phyloP scores from a whole-genome alignment of 495 filamentous ascomycete species.

The Penicillium soppii region DNA sequence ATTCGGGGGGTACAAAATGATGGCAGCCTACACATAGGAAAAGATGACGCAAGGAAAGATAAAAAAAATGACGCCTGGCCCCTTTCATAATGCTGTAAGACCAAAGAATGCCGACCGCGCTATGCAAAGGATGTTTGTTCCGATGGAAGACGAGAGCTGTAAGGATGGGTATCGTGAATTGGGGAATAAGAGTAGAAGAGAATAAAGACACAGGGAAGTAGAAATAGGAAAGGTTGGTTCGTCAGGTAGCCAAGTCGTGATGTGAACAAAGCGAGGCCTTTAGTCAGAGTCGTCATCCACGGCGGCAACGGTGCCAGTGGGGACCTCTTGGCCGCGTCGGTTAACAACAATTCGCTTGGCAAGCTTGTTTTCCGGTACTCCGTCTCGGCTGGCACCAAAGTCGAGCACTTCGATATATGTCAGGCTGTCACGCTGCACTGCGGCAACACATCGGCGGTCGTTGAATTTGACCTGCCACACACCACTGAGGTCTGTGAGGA shows the following conservation, averaged over 20 bases:
- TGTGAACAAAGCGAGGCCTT: slow-evolving; percentile 21
- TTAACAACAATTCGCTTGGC: slow-evolving; percentile 82
- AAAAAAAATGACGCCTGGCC: slow-evolving; percentile 35
- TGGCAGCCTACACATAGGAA: slow-evolving; percentile 6
- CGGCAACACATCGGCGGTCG: slow-evolving; percentile 90
- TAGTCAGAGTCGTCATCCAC: slow-evolving; percentile 45
- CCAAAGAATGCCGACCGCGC: slow-evolving; percentile 44
- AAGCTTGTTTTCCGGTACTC: slow-evolving; percentile 69
- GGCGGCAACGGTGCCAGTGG: slow-evolving; percentile 34
- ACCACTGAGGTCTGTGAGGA: slow-evolving; percentile 90
- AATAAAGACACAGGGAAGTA: slow-evolving; percentile 6
- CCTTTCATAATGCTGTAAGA: slow-evolving; percentile 39
- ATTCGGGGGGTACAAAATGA: slow-evolving; percentile 2
- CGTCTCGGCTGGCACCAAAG: slow-evolving; percentile 87
- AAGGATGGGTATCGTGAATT: slow-evolving; percentile 32
- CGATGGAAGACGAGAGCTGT: slow-evolving; percentile 23
- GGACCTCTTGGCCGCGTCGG: slow-evolving; percentile 44
- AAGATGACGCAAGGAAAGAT: slow-evolving; percentile 12
- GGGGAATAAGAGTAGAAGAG: slow-evolving; percentile 6
- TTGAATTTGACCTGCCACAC: slow-evolving; percentile 99
- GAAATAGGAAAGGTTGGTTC: slow-evolving; percentile 5
- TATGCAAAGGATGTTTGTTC: slow-evolving; percentile 41
- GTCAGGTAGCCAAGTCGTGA: neutral
- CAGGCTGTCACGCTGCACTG: slow-evolving; percentile 86
- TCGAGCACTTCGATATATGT: slow-evolving; percentile 97